Base-by-base conservation (phyloP, 225 moss, liverwort and hornwort species). In the Thuidium tamariscinum region DNA sequence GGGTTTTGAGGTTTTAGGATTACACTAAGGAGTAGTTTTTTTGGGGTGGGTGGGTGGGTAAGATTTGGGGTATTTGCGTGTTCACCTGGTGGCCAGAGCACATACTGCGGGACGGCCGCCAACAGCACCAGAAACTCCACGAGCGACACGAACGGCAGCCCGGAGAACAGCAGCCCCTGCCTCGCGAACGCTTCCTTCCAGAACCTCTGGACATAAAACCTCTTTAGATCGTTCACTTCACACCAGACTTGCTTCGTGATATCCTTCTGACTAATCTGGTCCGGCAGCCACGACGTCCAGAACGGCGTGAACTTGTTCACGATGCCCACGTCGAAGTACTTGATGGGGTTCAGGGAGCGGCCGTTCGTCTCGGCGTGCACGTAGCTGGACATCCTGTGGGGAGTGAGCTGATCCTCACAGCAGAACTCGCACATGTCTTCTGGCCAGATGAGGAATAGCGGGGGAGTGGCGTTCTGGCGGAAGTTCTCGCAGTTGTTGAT, bases 231-330 rank as follows among this genome's bases (percentile, higher is more conserved):
- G 8, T 86, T 89, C 18, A 86, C 41, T 25, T 89, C 83, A 49
- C 89, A 86, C 19, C 9, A 74, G 20, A 16, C 86, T 10, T 10
- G 0, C 4, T 59, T 41, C 9, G 86, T 86, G 59, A 89, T 89
- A 64, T 89, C 89, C 30, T n/a, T 79, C 83, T 89, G 89, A 63
- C 41, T 83, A 32, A 89, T 17, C 37, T 16, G 59, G 37, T 89
- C 79, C 1, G 59, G 57, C 11, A 0, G 3, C 86, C 86, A 89
- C 1, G 71, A 89, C 23, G 14, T 18, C 83, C 73, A 83, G 79
- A 64, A 89, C 21, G 89, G 86, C 25, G 65, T 56, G 56, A 83
- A 79, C 3, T 1, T 1, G 9, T 26, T 2, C 7, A 89, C 59
- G 49, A 89, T 83, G 57, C 89, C 83, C 16, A 86, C 79, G 82